phyloP scores from a whole-genome alignment of 441 rosid genomes.

The Aleurites moluccanus region DNA sequence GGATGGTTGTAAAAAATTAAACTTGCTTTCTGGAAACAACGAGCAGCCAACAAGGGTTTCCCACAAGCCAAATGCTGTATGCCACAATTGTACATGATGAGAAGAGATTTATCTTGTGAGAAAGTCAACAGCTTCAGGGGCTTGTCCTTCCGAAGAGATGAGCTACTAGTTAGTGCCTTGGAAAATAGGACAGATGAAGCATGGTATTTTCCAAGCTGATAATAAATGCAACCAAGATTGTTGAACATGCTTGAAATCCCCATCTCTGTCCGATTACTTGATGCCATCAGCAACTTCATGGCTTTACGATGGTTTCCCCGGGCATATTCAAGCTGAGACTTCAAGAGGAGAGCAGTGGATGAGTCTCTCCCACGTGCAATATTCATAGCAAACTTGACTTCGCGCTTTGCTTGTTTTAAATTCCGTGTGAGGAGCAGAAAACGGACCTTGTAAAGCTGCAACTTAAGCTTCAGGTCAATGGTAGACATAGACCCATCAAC shows the following conservation, averaged over 20 bases:
- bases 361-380: slow-evolving; percentile 88
- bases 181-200: slow-evolving; percentile 66
- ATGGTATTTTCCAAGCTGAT: slow-evolving; percentile 70
- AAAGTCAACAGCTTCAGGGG: slow-evolving; percentile 60
- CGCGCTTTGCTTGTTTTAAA: slow-evolving; percentile 93
- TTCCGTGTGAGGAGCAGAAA: slow-evolving; percentile 87
- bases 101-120: slow-evolving; percentile 86
- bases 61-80: slow-evolving; percentile 82
- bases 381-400: slow-evolving; percentile 93
- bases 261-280: slow-evolving; percentile 60
- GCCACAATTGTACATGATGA: slow-evolving; percentile 83
- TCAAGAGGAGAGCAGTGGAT: slow-evolving; percentile 80
- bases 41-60: slow-evolving; percentile 83
- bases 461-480: slow-evolving; percentile 80
- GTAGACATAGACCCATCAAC: slow-evolving; percentile 55
- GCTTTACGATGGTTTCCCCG: slow-evolving; percentile 92
- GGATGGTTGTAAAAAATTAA: slow-evolving; percentile 63
- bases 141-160: slow-evolving; percentile 69
- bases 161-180: slow-evolving; percentile 65
- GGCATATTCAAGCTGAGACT: slow-evolving; percentile 96
- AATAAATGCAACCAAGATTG: slow-evolving; percentile 97
- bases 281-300: slow-evolving; percentile 84
- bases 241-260: slow-evolving; percentile 71
- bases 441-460: slow-evolving; percentile 90
- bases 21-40: slow-evolving; percentile 82